Conservation (phyloP, 768 basidiomycete species). For the Serendipita sp. region DNA sequence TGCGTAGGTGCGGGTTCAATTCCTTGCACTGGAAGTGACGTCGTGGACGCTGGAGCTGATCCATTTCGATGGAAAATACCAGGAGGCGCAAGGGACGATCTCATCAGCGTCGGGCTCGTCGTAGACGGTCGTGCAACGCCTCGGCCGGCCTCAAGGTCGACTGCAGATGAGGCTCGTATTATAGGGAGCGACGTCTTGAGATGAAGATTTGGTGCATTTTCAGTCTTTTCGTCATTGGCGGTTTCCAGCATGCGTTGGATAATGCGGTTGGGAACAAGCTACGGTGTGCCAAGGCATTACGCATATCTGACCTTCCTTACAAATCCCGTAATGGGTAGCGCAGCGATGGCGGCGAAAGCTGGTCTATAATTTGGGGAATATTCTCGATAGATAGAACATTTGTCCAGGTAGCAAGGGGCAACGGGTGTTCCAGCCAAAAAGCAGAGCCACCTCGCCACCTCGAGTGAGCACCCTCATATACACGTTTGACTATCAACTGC, state of each 20-base stretch:
- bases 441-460: too few species aligned
- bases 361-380: too few species aligned
- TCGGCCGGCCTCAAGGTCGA: neutral
- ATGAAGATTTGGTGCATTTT: neutral
- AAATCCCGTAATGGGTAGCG: too few species aligned
- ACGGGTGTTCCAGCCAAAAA: too few species aligned
- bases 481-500: too few species aligned
- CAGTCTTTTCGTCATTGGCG: neutral
- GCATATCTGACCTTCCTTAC: neutral
- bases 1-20: conserved; percentile 1
- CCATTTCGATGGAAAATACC: neutral
- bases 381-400: too few species aligned
- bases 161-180: neutral
- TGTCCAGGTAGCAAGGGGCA: too few species aligned
- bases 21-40: neutral
- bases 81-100: neutral
- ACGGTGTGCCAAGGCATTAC: neutral
- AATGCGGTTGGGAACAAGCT: neutral
- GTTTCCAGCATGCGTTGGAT: neutral
- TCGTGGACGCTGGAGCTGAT: neutral
- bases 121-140: neutral
- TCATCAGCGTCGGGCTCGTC: neutral
- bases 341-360: too few species aligned
- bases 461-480: too few species aligned
- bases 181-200: neutral